Percentiles rank a stretch among this genome's conserved stretches.
Evolutionary conservation across 169 alveolate species (phyloP).

Genomic region (Plasmodium knowlesi): DNA sequence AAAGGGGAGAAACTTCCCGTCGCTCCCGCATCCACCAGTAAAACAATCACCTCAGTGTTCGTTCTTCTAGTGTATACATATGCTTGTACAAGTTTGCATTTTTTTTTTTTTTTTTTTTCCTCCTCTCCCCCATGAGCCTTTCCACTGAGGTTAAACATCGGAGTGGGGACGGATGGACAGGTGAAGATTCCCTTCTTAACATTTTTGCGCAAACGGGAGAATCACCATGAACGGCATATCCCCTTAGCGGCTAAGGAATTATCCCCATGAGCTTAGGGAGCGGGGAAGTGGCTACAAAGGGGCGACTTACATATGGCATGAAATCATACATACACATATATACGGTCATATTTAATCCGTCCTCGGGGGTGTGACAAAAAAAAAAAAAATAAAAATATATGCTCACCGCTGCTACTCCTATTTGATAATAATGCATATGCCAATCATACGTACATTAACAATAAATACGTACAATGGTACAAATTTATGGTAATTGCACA

Average conservation of each 20-base stretch:
- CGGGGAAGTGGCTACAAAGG: background rate
- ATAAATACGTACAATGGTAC: background rate
- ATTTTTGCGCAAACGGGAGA: background rate
- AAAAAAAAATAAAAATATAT: background rate
- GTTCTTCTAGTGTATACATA: background rate
- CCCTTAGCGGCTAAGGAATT: background rate
- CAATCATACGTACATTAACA: background rate
- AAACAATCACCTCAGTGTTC: background rate
- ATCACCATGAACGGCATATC: background rate
- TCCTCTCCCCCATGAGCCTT: background rate
- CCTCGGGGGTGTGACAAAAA: background rate
- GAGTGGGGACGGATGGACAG: background rate
- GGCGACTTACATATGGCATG: background rate
- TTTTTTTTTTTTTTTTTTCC: too few relatives aligned
- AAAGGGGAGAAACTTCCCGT: background rate
- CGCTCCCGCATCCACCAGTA: background rate
- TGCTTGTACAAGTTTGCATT: background rate
- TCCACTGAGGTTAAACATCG: background rate
- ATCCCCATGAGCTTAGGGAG: background rate
- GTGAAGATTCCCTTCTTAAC: background rate
- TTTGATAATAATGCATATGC: background rate
- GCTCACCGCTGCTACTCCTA: background rate
- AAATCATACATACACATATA: background rate
- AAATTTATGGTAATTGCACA: background rate
- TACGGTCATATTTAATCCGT: background rate